These are phyloP conservation scores for Paspalum vaginatum DNA, from an alignment of 176 grass and related monocot genomes.

Conservation along the genomic window DNA sequence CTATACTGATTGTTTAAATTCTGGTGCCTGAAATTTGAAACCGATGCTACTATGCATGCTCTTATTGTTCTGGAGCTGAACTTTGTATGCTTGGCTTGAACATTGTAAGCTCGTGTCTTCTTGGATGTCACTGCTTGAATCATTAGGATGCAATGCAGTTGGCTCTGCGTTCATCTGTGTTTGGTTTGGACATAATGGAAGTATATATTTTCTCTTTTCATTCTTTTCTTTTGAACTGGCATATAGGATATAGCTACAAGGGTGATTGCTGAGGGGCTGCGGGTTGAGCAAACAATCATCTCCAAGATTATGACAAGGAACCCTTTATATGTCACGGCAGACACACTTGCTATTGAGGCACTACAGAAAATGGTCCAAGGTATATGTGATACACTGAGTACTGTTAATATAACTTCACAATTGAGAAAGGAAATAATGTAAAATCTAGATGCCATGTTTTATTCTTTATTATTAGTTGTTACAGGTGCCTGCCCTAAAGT, in stretches of 20 bases:
- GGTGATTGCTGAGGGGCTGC: constrained; percentile 80
- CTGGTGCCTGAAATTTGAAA: background rate
- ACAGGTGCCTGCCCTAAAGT: background rate
- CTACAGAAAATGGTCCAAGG: constrained; percentile 98
- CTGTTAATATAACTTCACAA: constrained; percentile 11
- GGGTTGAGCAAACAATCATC: constrained; percentile 78
- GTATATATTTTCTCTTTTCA: background rate
- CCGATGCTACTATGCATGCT: background rate
- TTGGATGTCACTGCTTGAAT: background rate
- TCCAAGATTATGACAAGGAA: constrained; percentile 97
- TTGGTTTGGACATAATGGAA: constrained; percentile 1
- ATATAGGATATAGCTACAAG: constrained; percentile 86
- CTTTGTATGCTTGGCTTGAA: background rate
- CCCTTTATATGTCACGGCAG: constrained; percentile 68
- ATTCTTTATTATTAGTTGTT: constrained; percentile 15
- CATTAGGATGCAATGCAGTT: background rate
- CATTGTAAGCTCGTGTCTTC: background rate
- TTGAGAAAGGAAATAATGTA: constrained; percentile 18
- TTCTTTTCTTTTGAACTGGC: constrained; percentile 17
- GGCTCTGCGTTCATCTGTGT: background rate
- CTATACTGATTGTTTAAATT: background rate
- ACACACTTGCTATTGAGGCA: constrained; percentile 83
- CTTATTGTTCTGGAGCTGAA: background rate
- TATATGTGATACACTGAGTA: constrained; percentile 24
- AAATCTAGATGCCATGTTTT: background rate